These are phyloP conservation scores for Pelagomonas calceolata DNA, from an alignment of 108 stramenopile genomes.

Conservation along the genomic window DNA sequence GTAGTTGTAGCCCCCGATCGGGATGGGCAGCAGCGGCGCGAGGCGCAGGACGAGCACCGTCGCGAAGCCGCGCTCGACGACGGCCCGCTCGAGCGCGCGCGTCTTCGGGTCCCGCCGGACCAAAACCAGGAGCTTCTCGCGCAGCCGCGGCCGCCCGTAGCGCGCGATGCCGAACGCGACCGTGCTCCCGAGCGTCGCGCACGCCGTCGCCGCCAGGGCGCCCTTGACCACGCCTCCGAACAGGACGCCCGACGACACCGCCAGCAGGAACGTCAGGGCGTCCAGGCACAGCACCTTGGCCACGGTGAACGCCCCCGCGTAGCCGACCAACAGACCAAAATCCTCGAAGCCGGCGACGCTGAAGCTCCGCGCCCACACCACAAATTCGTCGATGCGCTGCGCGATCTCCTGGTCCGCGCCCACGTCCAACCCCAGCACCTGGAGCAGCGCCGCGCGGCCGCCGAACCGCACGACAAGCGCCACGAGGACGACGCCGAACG, in stretches of 20 bases:
- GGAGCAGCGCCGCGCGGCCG: conserved; percentile 67
- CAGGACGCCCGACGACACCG: conserved; percentile 65
- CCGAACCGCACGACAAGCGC: conserved; percentile 69
- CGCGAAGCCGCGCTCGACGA: conserved; percentile 73
- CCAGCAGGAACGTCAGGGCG: conserved; percentile 64
- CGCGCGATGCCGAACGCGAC: conserved; percentile 62
- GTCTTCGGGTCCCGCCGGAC: conserved; percentile 35
- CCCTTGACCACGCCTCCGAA: conserved; percentile 84
- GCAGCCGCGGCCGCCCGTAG: background rate
- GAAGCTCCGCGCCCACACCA: conserved; percentile 45
- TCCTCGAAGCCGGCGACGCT: conserved; percentile 19
- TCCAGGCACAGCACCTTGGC: conserved; percentile 71
- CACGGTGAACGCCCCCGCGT: conserved; percentile 57
- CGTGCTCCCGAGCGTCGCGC: conserved; percentile 68
- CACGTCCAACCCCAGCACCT: conserved; percentile 70
- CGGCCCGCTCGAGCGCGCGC: conserved; percentile 78
- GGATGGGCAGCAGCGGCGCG: conserved; percentile 81
- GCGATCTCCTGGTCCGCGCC: conserved; percentile 60
- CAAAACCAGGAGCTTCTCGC: conserved; percentile 16
- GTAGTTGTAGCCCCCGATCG: conserved; percentile 84
- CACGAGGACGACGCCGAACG: conserved; percentile 69
- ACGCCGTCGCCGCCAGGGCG: conserved; percentile 54
- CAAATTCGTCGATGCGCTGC: conserved; percentile 49
- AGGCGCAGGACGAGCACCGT: conserved; percentile 79
- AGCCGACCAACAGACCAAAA: conserved; percentile 32